phyloP scores from a whole-genome alignment of 2,329 filamentous ascomycete genomes.

The Drechslerella coelobrocha region DNA sequence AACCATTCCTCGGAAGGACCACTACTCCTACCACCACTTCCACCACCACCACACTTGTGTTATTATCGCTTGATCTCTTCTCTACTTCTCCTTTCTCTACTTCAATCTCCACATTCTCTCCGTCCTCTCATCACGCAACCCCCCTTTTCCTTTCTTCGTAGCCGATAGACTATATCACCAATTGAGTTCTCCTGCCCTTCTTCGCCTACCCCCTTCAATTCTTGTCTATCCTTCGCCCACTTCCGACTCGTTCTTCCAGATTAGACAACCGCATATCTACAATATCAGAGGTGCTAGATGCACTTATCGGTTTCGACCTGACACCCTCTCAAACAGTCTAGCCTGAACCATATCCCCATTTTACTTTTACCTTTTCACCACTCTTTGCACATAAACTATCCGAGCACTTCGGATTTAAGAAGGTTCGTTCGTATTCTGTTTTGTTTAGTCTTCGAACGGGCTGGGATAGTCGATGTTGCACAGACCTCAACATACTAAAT shows the following conservation, averaged over 20 bases:
- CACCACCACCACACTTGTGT: background rate
- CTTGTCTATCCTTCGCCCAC: conserved; percentile 11
- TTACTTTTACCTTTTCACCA: conserved; percentile 4
- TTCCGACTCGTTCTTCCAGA: background rate
- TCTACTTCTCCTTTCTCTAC: conserved; percentile 18
- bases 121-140: background rate
- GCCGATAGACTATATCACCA: background rate
- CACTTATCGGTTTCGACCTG: conserved; percentile 34
- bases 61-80: conserved; percentile 21
- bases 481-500: conserved; percentile 31
- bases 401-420: conserved; percentile 50
- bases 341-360: conserved; percentile 19
- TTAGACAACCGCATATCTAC: conserved; percentile 11
- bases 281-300: conserved; percentile 23
- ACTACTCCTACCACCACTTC: too few species aligned
- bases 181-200: conserved; percentile 13
- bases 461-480: conserved; percentile 39
- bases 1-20: background rate
- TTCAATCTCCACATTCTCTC: background rate
- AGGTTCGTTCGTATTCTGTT: conserved; percentile 31
- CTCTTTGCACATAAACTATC: conserved; percentile 34
- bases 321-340: conserved; percentile 37
- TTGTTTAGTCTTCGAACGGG: background rate
- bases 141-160: conserved; percentile 10
- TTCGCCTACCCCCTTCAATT: conserved; percentile 1